Evolutionary conservation across 2,329 filamentous ascomycete species (phyloP).

Genomic region (Thyridium curvatum): DNA sequence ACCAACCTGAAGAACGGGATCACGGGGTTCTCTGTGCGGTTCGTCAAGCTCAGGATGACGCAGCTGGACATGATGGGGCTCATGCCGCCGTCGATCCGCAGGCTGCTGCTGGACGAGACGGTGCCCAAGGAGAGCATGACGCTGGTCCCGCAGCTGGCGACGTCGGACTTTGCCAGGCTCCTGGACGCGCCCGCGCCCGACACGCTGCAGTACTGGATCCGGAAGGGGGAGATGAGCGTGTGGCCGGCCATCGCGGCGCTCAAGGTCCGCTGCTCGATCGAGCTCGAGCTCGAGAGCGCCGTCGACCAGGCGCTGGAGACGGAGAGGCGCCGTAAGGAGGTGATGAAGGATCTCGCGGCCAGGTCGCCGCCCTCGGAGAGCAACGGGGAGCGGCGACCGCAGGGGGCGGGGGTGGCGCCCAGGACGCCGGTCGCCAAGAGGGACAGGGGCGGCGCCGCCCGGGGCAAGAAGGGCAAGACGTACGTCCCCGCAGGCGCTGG

Average conservation of each 20-base stretch:
- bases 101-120: constrained; percentile 77
- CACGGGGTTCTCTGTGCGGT: constrained; percentile 54
- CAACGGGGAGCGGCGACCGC: too few species aligned
- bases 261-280: constrained; percentile 74
- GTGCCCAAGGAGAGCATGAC: constrained; percentile 74
- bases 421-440: too few species aligned
- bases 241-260: constrained; percentile 86
- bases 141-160: constrained; percentile 71
- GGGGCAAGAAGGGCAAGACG: too few species aligned
- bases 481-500: too few species aligned
- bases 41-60: constrained; percentile 65
- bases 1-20: constrained; percentile 14
- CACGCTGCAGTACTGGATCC: constrained; percentile 77
- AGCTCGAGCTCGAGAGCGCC: constrained; percentile 79
- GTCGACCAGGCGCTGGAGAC: constrained; percentile 66
- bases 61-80: constrained; percentile 75
- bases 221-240: constrained; percentile 76
- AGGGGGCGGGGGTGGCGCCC: too few species aligned
- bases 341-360: too few species aligned
- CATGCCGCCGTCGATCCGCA: constrained; percentile 62
- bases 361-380: too few species aligned
- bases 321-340: neutral
- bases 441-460: too few species aligned
- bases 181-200: constrained; percentile 77
- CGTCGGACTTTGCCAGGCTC: constrained; percentile 67